phyloP scores from a whole-genome alignment of 2,329 filamentous ascomycete genomes.

The Neoarthrinium moseri region DNA sequence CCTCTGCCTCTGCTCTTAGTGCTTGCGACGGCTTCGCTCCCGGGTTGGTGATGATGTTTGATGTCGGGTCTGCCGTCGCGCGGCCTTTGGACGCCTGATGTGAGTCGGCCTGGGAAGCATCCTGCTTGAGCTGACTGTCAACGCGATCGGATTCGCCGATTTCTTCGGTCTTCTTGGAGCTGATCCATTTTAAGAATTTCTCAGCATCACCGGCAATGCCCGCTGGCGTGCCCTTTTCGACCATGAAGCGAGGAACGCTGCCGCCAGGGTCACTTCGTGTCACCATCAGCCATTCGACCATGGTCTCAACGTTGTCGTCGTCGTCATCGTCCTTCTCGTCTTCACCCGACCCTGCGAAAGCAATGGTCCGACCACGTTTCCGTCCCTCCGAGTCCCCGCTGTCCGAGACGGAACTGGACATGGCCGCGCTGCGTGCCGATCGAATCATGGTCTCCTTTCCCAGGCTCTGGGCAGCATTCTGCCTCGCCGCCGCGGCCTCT shows the following conservation, averaged over 20 bases:
- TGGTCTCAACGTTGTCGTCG: constrained; percentile 34
- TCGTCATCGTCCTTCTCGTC: constrained; percentile 23
- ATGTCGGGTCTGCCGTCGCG: constrained; percentile 19
- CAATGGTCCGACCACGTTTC: constrained; percentile 24
- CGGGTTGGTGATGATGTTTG: constrained; percentile 12
- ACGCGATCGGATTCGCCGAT: constrained; percentile 25
- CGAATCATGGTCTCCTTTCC: constrained; percentile 42
- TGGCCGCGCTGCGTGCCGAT: constrained; percentile 32
- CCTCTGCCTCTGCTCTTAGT: constrained; percentile 21
- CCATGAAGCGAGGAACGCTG: constrained; percentile 84
- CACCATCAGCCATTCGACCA: constrained; percentile 88
- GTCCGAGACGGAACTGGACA: constrained; percentile 14
- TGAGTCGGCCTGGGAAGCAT: constrained; percentile 25
- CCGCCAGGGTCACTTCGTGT: constrained; percentile 87
- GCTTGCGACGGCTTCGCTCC: constrained; percentile 17
- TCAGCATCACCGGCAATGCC: constrained; percentile 77
- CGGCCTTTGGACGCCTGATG: constrained; percentile 19
- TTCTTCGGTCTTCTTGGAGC: constrained; percentile 36
- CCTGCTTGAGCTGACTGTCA: constrained; percentile 16
- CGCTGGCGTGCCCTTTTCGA: constrained; percentile 82
- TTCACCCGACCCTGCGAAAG: constrained; percentile 25
- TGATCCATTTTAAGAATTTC: constrained; percentile 78
- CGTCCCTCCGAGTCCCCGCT: constrained; percentile 31
- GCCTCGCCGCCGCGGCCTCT: constrained; percentile 25
- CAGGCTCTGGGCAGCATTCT: constrained; percentile 23